Evolutionary conservation across 2,329 filamentous ascomycete species (phyloP), one percentile per base, ranked within the genome.

Genomic region (Fusarium fracticaudum): DNA sequence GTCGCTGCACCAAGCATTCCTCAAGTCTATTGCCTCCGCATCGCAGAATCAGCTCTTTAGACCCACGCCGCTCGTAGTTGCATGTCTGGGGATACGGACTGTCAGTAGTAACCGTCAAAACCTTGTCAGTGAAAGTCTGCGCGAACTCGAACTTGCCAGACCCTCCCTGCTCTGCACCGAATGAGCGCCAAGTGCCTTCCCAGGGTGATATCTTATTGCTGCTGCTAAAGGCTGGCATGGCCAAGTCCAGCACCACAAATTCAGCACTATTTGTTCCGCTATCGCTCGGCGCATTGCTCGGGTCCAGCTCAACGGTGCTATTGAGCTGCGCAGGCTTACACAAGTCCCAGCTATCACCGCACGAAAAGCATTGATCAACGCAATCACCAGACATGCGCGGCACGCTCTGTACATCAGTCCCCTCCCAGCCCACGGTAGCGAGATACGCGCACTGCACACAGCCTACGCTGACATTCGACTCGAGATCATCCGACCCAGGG

Each of bases 171-270:
- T 62, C 57, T 15, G 45, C 62, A 8, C 57, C 62, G 15, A 63
- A 64, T 3, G 57, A 64, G 22, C 62, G 62, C 62, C 62, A 64
- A 3, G 62, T 64, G 3, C 62, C 62, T 9, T 64, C 18, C 62
- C 62, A 64, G 0, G 62, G 24, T 2, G 57, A 64, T 6, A 11
- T 38, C 3, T 51, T 38, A 2, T 64, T 11, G 7, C 62, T 62
- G 11, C 22, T 37, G 2, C 26, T 31, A 14, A 64, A 7, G 1
- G 15, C 57, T 1, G 57, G 62, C 5, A 64, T 40, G 18, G 57
- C 38, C 22, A 50, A 31, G 0, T 51, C 24, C 1, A 62, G 22
- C 8, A 10, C 5, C 3, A 14, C 38, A 26, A 51, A 38, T 7
- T 18, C n/a, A 12, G 24, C 15, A 9, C 24, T 24, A 5, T 10